Conservation (phyloP, 176 grass and related monocot genomes). For the Olyra latifolia region DNA sequence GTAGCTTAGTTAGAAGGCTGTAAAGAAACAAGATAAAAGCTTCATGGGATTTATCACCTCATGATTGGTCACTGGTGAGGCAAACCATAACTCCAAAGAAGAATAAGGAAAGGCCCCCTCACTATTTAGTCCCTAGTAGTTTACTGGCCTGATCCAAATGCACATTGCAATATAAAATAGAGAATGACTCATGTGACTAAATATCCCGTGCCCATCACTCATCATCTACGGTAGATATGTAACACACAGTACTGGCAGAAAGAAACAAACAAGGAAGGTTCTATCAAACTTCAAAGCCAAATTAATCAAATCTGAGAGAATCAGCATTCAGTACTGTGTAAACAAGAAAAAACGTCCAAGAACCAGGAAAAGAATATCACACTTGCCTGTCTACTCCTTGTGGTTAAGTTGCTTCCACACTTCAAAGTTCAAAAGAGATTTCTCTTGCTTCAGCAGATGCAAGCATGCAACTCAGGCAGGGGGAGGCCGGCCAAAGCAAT, state of each 20-base stretch:
- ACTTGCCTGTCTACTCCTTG: neutral
- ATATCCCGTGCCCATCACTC: neutral
- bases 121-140: neutral
- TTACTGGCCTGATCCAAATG: neutral
- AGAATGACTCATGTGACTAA: constrained; percentile 9
- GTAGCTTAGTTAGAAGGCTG: neutral
- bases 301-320: neutral
- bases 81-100: neutral
- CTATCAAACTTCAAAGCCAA: neutral
- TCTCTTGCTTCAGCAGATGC: constrained; percentile 8
- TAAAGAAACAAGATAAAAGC: constrained; percentile 38
- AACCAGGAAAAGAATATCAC: neutral
- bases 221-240: constrained; percentile 1
- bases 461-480: neutral
- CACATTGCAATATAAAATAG: constrained; percentile 9
- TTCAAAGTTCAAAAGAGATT: no score
- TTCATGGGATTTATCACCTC: constrained; percentile 47
- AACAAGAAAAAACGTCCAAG: neutral
- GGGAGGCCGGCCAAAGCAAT: constrained; percentile 7
- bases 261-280: neutral
- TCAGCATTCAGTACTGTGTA: neutral
- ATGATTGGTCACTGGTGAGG: constrained; percentile 45
- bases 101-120: neutral
- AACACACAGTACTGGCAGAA: neutral
- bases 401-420: neutral